Percentiles rank a stretch among this genome's conserved stretches.
Evolutionary conservation across 108 stramenopile species (phyloP).

Genomic region (Skeletonema costatum): DNA sequence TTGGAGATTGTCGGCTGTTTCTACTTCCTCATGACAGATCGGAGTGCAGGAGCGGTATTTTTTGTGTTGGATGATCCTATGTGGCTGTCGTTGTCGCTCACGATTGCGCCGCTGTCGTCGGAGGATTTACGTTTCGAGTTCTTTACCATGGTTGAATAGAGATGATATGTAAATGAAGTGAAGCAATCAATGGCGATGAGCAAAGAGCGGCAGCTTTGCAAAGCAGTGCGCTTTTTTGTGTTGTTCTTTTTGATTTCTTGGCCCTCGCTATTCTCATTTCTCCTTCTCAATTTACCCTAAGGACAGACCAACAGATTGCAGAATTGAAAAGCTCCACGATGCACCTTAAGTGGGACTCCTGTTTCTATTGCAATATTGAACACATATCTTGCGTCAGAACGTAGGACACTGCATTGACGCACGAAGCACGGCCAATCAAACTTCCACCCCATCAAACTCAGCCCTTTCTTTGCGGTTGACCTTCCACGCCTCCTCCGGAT

Average conservation of each 20-base stretch:
- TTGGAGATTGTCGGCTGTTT: constrained; percentile 67
- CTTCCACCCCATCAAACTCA: neutral
- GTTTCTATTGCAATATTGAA: neutral
- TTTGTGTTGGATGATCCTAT: neutral
- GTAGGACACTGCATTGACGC: neutral
- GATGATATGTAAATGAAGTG: neutral
- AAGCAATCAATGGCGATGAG: neutral
- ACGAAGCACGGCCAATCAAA: neutral
- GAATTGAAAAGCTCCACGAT: no score
- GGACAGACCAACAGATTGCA: neutral
- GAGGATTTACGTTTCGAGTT: constrained; percentile 57
- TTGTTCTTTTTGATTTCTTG: neutral
- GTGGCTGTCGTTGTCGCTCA: constrained; percentile 7
- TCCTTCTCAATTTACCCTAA: neutral
- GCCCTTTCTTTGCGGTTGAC: neutral
- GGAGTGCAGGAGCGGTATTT: constrained; percentile 19
- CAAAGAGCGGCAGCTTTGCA: no score
- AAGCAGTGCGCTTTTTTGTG: neutral
- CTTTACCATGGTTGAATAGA: constrained; percentile 58
- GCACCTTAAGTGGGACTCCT: no score
- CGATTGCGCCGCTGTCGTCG: constrained; percentile 5
- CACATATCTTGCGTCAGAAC: neutral
- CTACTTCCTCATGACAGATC: constrained; percentile 35
- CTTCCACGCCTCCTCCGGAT: neutral
- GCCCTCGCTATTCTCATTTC: neutral